Evolutionary conservation across 331 rosid genomes (phyloP), one percentile per base, ranked within the genome.

Genomic region (Saraca asoca): DNA sequence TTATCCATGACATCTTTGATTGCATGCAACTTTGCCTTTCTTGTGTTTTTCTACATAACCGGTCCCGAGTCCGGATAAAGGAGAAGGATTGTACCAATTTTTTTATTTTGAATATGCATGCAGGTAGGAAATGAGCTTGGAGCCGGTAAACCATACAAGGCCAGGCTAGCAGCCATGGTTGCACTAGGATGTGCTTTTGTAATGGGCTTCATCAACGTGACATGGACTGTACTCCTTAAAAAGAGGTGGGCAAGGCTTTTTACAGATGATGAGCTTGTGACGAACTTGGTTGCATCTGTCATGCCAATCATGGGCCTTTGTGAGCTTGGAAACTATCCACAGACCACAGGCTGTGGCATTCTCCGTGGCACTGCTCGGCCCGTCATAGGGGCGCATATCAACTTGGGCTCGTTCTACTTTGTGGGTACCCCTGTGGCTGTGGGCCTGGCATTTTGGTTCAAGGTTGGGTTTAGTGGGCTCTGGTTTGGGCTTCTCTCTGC

Each of bases 111-210:
- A 10, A 8, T 10, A 7, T 39, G 43, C 69, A 5, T 71, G 76
- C 70, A 94, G 96, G 99, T 94, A 38, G 99, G 99, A 70, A 94
- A 88, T 70, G 99, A 94, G 80, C 89, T 94, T 39, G 97, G 99
- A 44, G 89, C 96, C 18, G 92, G 95, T 2, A 94, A 83, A 70
- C 99, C 99, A 9, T 78, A 83, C 80, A 90, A 79, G 67, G 99
- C 99, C 19, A 94, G 81, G 79, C 78, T 88, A 16, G 99, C 96
- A 14, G 97, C 99, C 0, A 71, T 74, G 85, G 95, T 90, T 45
- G 99, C 96, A 10, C 48, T 94, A 54, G 97, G 95, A 53, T 88
- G 95, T 69, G 95, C 99, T 4, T 81, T 86, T 52, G 63, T 85
- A 39, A 83, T 94, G 7, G 97, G 97, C 35, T 68, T 85, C 64